Percentiles rank a stretch among this genome's conserved stretches.
Conservation (phyloP, 352 stramenopile species). For the Blastocystis sp. region DNA sequence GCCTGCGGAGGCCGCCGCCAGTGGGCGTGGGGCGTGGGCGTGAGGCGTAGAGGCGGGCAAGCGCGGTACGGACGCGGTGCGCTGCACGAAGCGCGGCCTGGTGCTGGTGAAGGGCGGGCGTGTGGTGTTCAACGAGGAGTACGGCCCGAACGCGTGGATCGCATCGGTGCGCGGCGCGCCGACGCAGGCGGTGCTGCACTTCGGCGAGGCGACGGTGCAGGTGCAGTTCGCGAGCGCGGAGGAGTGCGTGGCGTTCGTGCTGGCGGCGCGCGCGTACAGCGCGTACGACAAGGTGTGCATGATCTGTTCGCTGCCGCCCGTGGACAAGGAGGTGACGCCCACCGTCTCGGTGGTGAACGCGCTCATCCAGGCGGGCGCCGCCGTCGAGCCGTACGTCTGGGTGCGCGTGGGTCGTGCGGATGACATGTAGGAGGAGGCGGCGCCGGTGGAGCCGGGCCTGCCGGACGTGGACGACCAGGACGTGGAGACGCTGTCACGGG, state of each 20-base stretch:
- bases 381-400: conserved; percentile 43
- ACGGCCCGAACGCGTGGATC: conserved; percentile 4
- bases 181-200: not conserved
- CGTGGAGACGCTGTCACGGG: not conserved
- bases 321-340: conserved; percentile 56
- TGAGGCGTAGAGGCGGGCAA: conserved; percentile 29
- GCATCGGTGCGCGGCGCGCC: conserved; percentile 2
- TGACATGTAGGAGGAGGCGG: conserved; percentile 15
- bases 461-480: conserved; percentile 41
- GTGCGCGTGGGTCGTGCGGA: not conserved
- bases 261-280: conserved; percentile 50
- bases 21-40: not conserved
- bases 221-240: conserved; percentile 16
- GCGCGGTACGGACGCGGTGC: not conserved
- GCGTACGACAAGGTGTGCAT: conserved; percentile 61
- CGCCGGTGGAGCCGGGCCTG: conserved; percentile 4
- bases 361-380: conserved; percentile 50
- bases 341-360: conserved; percentile 47
- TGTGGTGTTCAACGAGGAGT: conserved; percentile 40
- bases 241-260: conserved; percentile 33
- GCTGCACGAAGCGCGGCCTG: not conserved
- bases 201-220: not conserved
- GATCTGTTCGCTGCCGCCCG: conserved; percentile 62
- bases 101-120: conserved; percentile 23
- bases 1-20: conserved; percentile 9